Conservation (phyloP, 2,329 filamentous ascomycete species). For the Fusarium sp. region DNA sequence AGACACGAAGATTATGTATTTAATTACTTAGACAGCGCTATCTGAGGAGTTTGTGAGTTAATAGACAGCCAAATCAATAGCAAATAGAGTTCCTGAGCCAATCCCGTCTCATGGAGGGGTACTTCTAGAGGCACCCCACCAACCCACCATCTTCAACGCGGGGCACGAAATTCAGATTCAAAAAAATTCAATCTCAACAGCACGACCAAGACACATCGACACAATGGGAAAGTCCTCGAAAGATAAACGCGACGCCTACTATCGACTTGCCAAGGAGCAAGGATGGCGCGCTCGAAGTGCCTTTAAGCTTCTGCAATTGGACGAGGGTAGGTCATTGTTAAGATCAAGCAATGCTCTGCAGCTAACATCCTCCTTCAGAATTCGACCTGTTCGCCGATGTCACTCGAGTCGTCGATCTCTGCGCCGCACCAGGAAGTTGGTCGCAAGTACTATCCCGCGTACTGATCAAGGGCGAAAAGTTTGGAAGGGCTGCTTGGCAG, state of each 20-base stretch:
- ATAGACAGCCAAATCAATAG: constrained; percentile 5
- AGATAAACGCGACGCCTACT: constrained; percentile 98
- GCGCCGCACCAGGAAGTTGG: constrained; percentile 96
- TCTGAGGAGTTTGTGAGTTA: neutral
- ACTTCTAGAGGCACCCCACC: constrained; percentile 19
- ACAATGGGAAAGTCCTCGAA: constrained; percentile 97
- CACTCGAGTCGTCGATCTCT: constrained; percentile 93
- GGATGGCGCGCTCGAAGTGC: constrained; percentile 97
- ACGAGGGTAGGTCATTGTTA: constrained; percentile 67
- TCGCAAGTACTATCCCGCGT: constrained; percentile 95
- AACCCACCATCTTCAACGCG: constrained; percentile 39
- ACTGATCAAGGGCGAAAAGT: constrained; percentile 91
- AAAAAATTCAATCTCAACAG: constrained; percentile 30
- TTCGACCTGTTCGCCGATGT: constrained; percentile 94
- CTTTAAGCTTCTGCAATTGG: constrained; percentile 96
- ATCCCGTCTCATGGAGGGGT: constrained; percentile 12
- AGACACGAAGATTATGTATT: neutral
- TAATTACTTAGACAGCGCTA: neutral
- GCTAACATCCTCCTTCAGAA: constrained; percentile 61
- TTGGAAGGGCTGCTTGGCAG: constrained; percentile 87
- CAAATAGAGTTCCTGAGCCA: neutral
- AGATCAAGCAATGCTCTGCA: neutral
- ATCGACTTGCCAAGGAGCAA: constrained; percentile 97
- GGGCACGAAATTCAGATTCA: constrained; percentile 42
- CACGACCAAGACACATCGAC: constrained; percentile 4